Conservation (phyloP, 305 asterid genomes). For the Solanum hybrid region DNA sequence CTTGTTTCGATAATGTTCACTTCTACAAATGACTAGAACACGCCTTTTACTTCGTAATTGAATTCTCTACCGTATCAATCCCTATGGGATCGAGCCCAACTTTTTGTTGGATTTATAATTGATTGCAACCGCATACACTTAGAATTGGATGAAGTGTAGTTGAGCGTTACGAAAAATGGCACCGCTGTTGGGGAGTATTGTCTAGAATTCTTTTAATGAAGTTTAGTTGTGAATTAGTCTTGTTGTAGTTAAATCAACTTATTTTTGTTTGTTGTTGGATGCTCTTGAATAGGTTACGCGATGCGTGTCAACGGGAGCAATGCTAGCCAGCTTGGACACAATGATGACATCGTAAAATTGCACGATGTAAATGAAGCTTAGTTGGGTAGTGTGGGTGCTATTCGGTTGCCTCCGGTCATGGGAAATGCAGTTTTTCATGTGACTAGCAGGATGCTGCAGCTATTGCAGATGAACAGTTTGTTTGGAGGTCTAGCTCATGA, state of each 20-base stretch:
- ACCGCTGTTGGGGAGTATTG: not conserved
- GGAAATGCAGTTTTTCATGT: not conserved
- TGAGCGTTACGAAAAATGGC: no score
- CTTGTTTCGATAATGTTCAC: no score
- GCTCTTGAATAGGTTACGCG: not conserved
- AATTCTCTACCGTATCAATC: no score
- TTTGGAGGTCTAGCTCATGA: no score
- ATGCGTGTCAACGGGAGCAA: not conserved
- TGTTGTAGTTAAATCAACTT: not conserved
- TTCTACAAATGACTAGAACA: no score
- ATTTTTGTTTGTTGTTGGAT: not conserved
- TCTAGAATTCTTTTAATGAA: not conserved
- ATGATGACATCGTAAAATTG: not conserved
- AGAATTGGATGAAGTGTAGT: no score
- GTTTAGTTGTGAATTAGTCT: not conserved
- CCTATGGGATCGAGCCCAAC: no score
- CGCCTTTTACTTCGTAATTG: no score
- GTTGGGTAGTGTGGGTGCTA: not conserved
- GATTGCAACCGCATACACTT: no score
- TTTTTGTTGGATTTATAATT: no score
- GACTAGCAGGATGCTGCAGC: not conserved
- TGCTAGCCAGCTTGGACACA: not conserved
- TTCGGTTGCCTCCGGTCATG: not conserved
- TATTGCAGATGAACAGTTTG: no score
- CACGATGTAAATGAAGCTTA: not conserved